Conservation (phyloP, 164 flowering plant species). For the Cinnamomum chago region DNA sequence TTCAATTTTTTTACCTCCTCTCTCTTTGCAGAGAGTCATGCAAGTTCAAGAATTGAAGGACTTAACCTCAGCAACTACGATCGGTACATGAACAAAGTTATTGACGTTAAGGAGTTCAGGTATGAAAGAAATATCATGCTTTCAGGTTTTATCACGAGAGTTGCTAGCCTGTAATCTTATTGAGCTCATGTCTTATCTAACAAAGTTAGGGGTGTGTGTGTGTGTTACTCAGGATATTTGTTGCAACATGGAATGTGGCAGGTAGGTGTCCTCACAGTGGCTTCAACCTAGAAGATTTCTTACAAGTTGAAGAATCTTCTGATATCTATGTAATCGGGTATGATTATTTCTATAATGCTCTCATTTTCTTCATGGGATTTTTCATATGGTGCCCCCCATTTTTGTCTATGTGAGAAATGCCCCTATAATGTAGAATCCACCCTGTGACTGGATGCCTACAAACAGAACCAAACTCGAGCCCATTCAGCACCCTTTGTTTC, state of each 20-base stretch:
- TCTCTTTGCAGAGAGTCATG: conserved; percentile 50
- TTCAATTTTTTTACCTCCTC: not conserved
- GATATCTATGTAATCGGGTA: conserved; percentile 91
- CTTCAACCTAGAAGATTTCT: conserved; percentile 80
- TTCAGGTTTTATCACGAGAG: too few species aligned
- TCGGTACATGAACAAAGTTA: conserved; percentile 33
- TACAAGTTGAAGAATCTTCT: conserved; percentile 70
- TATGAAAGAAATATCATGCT: conserved; percentile 8
- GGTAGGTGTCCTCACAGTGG: conserved; percentile 63
- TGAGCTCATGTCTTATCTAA: not conserved
- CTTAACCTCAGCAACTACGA: conserved; percentile 57
- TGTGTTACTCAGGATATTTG: conserved; percentile 51
- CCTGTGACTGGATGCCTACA: too few species aligned
- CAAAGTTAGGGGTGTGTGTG: not conserved
- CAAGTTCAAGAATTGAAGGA: conserved; percentile 45
- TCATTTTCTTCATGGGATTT: not conserved
- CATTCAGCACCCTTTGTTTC: too few species aligned
- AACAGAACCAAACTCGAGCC: too few species aligned
- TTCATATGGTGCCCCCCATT: not conserved
- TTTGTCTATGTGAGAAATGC: too few species aligned
- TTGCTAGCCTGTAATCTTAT: too few species aligned
- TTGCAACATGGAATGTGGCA: conserved; percentile 95
- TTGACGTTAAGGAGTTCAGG: conserved; percentile 58
- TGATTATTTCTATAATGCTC: conserved; percentile 7
- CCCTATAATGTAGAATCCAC: too few species aligned